Evolutionary conservation across 2,329 filamentous ascomycete genomes (phyloP), one percentile per base, ranked within the genome.

Genomic region (Onygenales sp.): DNA sequence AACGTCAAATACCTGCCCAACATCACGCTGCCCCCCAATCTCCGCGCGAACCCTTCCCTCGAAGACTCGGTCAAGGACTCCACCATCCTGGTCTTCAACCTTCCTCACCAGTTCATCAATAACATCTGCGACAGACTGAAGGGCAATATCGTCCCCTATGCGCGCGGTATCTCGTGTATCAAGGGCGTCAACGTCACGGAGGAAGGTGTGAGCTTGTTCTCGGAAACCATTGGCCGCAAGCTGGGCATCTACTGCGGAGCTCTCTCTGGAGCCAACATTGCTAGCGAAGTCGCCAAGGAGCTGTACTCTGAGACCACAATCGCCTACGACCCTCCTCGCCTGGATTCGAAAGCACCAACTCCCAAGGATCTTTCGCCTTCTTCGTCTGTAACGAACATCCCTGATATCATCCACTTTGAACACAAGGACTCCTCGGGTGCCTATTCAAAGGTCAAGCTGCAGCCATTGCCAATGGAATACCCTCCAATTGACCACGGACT

Each of bases 301-400:
- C 95, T 96, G 70, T 97, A 89, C 81, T 95, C 87, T 56, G 93
- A 97, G 74, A 97, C 93, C 2, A 98, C 92, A 21, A 85, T 98
- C 56, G 93, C 91, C 46, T 98, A 98, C 70, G 90, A 95, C 65
- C 92, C 93, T 27, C 93, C 93, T 0, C 80, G 82, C 13, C 83
- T 95, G 75, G 92, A 97, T 72, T 93, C 87, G 62, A 83, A 86
- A 62, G 83, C 84, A 42, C 84, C 87, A 1, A 85, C 86, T 9
- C 80, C 80, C 4, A 70, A 70, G 62, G 46, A 72, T 77, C 63
- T 74, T 21, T 80, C 64, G 71, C 80, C 81, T 4, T 74, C 68
- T 34, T 65, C 70, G 52, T 80, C 75, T 17, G 74, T 78, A 42
- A 68, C 76, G 3, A 56, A 59, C 21, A 42, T 59, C 31, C 52